phyloP scores from a whole-genome alignment of 2,329 filamentous ascomycete species.

The Boeremia lycopersici region DNA sequence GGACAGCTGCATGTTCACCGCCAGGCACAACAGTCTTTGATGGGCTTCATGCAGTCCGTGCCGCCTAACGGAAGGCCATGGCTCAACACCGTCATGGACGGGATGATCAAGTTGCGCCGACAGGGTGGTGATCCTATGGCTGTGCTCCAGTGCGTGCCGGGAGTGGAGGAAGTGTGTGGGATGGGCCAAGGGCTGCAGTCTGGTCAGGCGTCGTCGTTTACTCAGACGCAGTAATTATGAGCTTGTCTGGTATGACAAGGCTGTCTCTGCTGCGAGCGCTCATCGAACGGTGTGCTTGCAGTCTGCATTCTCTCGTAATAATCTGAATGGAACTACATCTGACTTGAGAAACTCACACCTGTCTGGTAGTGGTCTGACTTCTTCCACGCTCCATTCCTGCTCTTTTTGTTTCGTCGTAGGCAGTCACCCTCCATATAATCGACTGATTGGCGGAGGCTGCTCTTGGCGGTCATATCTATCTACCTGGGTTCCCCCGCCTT shows the following conservation, averaged over 20 bases:
- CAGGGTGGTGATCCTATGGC: background rate
- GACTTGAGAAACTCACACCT: too few relatives aligned
- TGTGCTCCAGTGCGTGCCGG: background rate
- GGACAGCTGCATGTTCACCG: background rate
- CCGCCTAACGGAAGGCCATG: background rate
- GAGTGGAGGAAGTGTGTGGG: background rate
- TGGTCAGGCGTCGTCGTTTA: background rate
- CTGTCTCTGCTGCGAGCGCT: background rate
- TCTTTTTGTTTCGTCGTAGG: too few relatives aligned
- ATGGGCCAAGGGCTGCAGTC: background rate
- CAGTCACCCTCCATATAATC: too few relatives aligned
- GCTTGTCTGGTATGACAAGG: background rate
- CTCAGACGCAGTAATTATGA: background rate
- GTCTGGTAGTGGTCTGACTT: too few relatives aligned
- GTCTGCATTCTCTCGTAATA: too few relatives aligned
- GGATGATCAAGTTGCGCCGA: background rate
- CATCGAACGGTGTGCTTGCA: too few relatives aligned
- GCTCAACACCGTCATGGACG: background rate
- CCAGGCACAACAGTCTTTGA: background rate
- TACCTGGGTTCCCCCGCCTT: too few relatives aligned
- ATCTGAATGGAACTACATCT: too few relatives aligned
- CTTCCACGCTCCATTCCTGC: too few relatives aligned
- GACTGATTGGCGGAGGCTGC: too few relatives aligned
- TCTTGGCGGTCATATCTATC: too few relatives aligned
- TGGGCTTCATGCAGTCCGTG: background rate